These are phyloP conservation scores for Lippia alba DNA, from an alignment of 305 asterid species.

Conservation along the genomic window DNA sequence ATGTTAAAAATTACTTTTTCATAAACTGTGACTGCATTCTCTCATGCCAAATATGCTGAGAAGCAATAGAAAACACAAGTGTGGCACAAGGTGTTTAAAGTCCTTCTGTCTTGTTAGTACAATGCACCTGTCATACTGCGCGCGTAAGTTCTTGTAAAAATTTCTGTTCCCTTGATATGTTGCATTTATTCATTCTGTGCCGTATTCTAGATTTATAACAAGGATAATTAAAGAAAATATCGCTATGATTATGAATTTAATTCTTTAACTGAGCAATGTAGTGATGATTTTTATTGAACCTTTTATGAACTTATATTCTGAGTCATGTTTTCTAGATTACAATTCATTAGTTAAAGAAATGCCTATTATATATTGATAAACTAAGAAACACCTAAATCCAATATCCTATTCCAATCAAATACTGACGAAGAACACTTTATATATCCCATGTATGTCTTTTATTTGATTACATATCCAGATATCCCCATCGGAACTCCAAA, in stretches of 20 bases:
- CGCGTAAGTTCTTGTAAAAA: neutral
- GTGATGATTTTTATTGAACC: too few species aligned
- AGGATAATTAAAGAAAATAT: too few species aligned
- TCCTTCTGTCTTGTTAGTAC: slow-evolving; percentile 16
- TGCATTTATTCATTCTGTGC: slow-evolving; percentile 6
- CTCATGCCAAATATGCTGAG: too few species aligned
- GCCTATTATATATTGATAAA: neutral
- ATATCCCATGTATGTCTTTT: slow-evolving; percentile 3
- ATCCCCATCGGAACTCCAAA: slow-evolving; percentile 4
- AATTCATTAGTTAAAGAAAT: neutral
- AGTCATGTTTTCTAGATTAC: neutral
- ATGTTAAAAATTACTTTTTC: too few species aligned
- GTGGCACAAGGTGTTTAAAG: neutral
- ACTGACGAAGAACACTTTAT: neutral
- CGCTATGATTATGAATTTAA: too few species aligned
- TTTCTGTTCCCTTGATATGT: neutral
- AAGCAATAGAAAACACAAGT: too few species aligned
- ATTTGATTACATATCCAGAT: neutral
- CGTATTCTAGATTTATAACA: neutral
- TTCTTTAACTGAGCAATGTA: too few species aligned
- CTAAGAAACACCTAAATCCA: slow-evolving; percentile 4
- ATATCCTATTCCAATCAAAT: slow-evolving; percentile 1
- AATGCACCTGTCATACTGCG: neutral
- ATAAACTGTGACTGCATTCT: too few species aligned
- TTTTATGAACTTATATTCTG: slow-evolving; percentile 1